A percentile compares a stretch with the other conserved stretches of the same genome.
Evolutionary conservation across 2,329 filamentous ascomycete genomes (phyloP).

Genomic region (Tolypocladium endophyticum): DNA sequence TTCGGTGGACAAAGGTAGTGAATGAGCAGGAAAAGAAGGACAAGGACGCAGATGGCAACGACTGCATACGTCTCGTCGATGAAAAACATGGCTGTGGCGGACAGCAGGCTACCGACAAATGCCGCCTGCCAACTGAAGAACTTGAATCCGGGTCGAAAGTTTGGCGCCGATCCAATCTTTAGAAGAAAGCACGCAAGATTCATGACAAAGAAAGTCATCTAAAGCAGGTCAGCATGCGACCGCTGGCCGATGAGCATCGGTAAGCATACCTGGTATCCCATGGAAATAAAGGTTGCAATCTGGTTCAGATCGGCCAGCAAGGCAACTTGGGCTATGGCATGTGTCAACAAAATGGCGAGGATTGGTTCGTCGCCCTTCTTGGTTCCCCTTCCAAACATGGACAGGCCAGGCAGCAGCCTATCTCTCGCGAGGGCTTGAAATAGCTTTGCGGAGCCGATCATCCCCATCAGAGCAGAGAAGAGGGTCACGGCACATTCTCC

Average conservation of each 20-base stretch:
- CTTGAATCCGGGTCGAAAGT: slow-evolving; percentile 79
- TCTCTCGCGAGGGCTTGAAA: slow-evolving; percentile 76
- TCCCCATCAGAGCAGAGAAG: slow-evolving; percentile 79
- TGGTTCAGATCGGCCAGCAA: slow-evolving; percentile 78
- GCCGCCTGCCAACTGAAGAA: slow-evolving; percentile 86
- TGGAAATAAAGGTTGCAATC: slow-evolving; percentile 81
- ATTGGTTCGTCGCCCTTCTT: slow-evolving; percentile 64
- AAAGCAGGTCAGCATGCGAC: background rate
- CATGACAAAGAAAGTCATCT: slow-evolving; percentile 84
- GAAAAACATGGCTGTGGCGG: slow-evolving; percentile 79
- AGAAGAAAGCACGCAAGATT: slow-evolving; percentile 80
- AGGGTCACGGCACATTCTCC: slow-evolving; percentile 76
- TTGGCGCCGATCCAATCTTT: slow-evolving; percentile 78
- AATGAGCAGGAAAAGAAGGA: slow-evolving; percentile 73
- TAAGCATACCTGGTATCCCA: slow-evolving; percentile 61
- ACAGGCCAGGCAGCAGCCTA: slow-evolving; percentile 65
- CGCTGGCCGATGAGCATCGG: slow-evolving; percentile 5
- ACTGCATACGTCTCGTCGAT: slow-evolving; percentile 74
- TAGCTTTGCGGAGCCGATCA: slow-evolving; percentile 76
- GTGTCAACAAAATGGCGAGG: slow-evolving; percentile 67
- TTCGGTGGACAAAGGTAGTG: slow-evolving; percentile 81
- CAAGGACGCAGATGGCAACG: slow-evolving; percentile 60
- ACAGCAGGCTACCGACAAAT: slow-evolving; percentile 61
- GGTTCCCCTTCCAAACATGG: slow-evolving; percentile 64
- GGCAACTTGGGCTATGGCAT: slow-evolving; percentile 63